A percentile compares a stretch with the other conserved stretches of the same genome.
Conservation (phyloP, 2,329 filamentous ascomycete species). For the Sporothrix euskadiensis region DNA sequence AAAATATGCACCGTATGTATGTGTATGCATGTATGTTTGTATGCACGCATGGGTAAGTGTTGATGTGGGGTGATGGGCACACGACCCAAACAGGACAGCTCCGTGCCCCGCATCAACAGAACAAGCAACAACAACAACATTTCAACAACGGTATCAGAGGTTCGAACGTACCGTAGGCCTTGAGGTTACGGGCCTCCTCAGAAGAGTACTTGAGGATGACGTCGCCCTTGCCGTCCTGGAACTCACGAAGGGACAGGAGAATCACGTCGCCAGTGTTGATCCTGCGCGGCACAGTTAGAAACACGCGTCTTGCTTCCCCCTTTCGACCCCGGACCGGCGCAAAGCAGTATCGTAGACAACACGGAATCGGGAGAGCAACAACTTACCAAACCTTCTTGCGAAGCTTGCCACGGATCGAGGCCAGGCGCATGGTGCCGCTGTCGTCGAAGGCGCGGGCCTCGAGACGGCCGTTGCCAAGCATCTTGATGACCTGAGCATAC, state of each 20-base stretch:
- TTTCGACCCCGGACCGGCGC: not conserved
- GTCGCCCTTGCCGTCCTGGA: conserved; percentile 87
- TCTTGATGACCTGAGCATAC: conserved; percentile 68
- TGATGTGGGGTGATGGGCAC: conserved; percentile 11
- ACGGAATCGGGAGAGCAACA: not conserved
- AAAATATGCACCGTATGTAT: not conserved
- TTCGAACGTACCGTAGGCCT: conserved; percentile 64
- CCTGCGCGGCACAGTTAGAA: conserved; percentile 19
- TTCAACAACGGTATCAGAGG: not conserved
- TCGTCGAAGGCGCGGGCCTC: conserved; percentile 93
- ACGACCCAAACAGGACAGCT: conserved; percentile 14
- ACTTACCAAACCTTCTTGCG: conserved; percentile 91
- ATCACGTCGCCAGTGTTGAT: conserved; percentile 91
- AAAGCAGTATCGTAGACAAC: not conserved
- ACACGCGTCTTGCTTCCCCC: conserved; percentile 58
- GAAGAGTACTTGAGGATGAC: conserved; percentile 90
- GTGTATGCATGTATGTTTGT: not conserved
- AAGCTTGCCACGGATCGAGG: conserved; percentile 79
- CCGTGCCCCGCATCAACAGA: conserved; percentile 7
- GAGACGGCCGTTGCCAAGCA: conserved; percentile 67
- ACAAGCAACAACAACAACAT: not conserved
- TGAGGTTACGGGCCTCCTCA: conserved; percentile 92
- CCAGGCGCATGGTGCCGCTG: conserved; percentile 76
- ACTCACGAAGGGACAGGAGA: conserved; percentile 75
- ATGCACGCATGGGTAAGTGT: conserved; percentile 8